These are phyloP conservation scores for Clavulina sp. DNA, from an alignment of 768 basidiomycete genomes.

Conservation along the genomic window DNA sequence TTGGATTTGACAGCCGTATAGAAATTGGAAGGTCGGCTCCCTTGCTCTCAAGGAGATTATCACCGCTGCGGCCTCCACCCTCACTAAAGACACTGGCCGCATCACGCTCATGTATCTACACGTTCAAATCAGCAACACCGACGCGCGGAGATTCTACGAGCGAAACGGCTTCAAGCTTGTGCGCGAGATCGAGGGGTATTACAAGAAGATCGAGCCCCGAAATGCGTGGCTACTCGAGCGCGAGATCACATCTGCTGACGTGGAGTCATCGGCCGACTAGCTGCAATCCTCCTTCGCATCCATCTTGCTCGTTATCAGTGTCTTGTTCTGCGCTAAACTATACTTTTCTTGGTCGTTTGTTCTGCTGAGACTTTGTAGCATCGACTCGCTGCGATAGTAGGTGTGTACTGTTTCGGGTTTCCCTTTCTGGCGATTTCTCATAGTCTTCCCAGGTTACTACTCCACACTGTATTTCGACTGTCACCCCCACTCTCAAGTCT, in stretches of 20 bases:
- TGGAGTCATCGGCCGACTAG: neutral
- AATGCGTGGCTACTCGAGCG: constrained; percentile 74
- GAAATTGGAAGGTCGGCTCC: constrained; percentile 59
- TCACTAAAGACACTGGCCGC: neutral
- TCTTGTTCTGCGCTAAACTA: neutral
- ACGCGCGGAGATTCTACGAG: constrained; percentile 70
- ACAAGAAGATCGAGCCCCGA: constrained; percentile 73
- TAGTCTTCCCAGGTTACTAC: too few species aligned
- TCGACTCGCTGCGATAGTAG: neutral
- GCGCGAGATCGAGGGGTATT: constrained; percentile 53
- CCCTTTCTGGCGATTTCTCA: too few species aligned
- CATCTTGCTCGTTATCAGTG: neutral
- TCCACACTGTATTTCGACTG: too few species aligned
- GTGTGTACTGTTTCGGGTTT: neutral
- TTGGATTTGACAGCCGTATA: constrained; percentile 47
- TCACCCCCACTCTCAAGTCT: too few species aligned
- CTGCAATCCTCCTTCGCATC: neutral
- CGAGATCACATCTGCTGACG: neutral
- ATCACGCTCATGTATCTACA: constrained; percentile 65
- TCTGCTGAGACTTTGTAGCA: too few species aligned
- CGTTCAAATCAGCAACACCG: constrained; percentile 67
- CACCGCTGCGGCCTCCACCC: constrained; percentile 30
- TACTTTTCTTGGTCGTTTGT: too few species aligned
- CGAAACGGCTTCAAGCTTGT: constrained; percentile 61
- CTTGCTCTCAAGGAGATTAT: constrained; percentile 52